A percentile compares a stretch with the other conserved stretches of the same genome.
These are phyloP conservation scores for Pseudogymnoascus destructans DNA, from an alignment of 2,329 filamentous ascomycete genomes.

Conservation along the genomic window DNA sequence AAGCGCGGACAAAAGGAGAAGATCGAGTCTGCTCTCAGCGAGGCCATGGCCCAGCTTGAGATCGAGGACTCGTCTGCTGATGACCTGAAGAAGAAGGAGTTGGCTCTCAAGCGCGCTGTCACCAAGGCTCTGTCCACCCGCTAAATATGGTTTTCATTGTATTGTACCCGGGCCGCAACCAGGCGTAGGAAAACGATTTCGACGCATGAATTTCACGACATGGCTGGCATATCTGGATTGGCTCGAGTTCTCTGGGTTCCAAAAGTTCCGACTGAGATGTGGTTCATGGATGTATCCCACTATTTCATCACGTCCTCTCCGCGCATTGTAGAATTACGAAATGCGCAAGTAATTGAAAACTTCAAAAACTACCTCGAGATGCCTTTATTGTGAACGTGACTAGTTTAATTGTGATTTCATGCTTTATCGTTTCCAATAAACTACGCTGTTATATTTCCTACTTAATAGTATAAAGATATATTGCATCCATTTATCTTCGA, in stretches of 20 bases:
- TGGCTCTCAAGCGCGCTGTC: conserved; percentile 91
- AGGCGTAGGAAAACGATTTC: conserved; percentile 6
- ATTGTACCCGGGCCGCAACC: conserved; percentile 5
- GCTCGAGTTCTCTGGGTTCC: conserved; percentile 7
- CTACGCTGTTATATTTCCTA: background rate
- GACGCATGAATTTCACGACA: conserved; percentile 20
- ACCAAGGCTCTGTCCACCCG: conserved; percentile 88
- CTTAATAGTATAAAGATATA: background rate
- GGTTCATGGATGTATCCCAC: conserved; percentile 3
- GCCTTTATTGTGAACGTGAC: background rate
- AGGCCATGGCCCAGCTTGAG: conserved; percentile 86
- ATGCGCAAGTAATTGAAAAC: conserved; percentile 5
- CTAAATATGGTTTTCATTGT: conserved; percentile 36
- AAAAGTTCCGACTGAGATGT: conserved; percentile 6
- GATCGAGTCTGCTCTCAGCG: conserved; percentile 92
- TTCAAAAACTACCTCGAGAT: background rate
- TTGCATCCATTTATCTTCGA: background rate
- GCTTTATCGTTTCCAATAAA: background rate
- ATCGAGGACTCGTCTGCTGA: conserved; percentile 82
- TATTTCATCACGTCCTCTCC: conserved; percentile 2
- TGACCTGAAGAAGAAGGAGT: conserved; percentile 99
- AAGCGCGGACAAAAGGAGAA: conserved; percentile 99
- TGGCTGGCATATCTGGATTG: conserved; percentile 17
- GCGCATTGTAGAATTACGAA: conserved; percentile 7
- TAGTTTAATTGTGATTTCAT: background rate